Evolutionary conservation across 305 asterid species (phyloP).

Genomic region (Solanum hybrid): DNA sequence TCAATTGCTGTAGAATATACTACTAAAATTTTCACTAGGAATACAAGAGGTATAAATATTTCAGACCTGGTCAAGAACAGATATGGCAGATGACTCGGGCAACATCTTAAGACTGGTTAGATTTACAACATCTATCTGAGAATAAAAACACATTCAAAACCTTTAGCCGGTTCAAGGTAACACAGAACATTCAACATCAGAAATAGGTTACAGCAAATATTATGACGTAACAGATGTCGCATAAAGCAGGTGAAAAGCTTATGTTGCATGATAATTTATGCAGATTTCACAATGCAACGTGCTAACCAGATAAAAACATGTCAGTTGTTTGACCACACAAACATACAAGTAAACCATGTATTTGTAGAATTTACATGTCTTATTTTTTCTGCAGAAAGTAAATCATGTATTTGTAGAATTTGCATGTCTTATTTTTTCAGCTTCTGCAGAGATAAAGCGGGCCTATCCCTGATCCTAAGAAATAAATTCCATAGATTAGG

Average conservation of each 20-base stretch:
- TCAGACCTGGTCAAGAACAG: conserved; percentile 88
- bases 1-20: not conserved
- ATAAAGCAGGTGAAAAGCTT: not conserved
- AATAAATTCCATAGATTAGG: not conserved
- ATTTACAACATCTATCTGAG: conserved; percentile 67
- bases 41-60: conserved; percentile 1
- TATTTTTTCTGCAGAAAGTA: not conserved
- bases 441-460: not conserved
- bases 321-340: not conserved
- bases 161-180: not conserved
- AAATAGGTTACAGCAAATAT: not conserved
- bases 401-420: not conserved
- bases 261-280: not conserved
- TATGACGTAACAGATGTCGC: not conserved
- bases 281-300: not conserved
- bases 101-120: conserved; percentile 56
- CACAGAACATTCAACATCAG: not conserved
- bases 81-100: conserved; percentile 59
- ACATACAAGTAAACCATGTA: not conserved
- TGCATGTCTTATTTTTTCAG: not conserved
- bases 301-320: not conserved
- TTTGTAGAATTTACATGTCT: not conserved
- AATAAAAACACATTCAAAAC: conserved; percentile 2
- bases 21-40: not conserved
- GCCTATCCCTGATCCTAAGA: not conserved